Conservation (phyloP, 1,139 yeast species). For the Lodderomyces oxycetoniae region DNA sequence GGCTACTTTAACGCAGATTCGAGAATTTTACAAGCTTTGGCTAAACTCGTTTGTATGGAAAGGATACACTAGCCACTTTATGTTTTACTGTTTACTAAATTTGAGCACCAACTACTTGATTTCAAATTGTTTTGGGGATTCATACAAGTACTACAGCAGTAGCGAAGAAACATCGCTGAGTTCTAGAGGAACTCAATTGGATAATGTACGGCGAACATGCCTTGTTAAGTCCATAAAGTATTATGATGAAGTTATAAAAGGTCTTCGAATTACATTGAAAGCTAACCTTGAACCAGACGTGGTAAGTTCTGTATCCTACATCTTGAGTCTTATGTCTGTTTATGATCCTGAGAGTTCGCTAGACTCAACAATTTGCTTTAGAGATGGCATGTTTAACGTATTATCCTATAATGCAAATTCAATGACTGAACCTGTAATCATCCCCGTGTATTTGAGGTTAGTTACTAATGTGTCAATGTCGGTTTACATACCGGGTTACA, state of each 20-base stretch:
- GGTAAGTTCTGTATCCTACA: conserved; percentile 36
- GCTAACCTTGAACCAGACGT: conserved; percentile 29
- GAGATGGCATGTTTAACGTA: conserved; percentile 41
- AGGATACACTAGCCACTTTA: conserved; percentile 22
- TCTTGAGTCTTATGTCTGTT: conserved; percentile 39
- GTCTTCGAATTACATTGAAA: conserved; percentile 29
- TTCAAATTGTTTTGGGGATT: conserved; percentile 28
- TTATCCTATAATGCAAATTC: conserved; percentile 27
- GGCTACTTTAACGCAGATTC: conserved; percentile 27
- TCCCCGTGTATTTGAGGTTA: conserved; percentile 33
- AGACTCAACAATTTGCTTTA: conserved; percentile 36
- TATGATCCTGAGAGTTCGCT: conserved; percentile 45
- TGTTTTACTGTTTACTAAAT: conserved; percentile 39
- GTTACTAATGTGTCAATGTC: conserved; percentile 36
- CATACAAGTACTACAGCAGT: conserved; percentile 5
- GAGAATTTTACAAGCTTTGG: conserved; percentile 33
- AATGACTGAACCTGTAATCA: conserved; percentile 17
- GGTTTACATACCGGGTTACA: conserved; percentile 37
- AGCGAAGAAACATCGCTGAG: conserved; percentile 1
- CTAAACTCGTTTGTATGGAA: conserved; percentile 29
- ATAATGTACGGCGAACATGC: conserved; percentile 5
- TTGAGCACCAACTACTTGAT: conserved; percentile 39
- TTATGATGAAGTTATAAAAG: conserved; percentile 36
- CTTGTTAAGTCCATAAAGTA: conserved; percentile 25
- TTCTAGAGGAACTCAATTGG: conserved; percentile 5